Conservation (phyloP, 352 stramenopile genomes). For the Nannochloropsis limnetica region DNA sequence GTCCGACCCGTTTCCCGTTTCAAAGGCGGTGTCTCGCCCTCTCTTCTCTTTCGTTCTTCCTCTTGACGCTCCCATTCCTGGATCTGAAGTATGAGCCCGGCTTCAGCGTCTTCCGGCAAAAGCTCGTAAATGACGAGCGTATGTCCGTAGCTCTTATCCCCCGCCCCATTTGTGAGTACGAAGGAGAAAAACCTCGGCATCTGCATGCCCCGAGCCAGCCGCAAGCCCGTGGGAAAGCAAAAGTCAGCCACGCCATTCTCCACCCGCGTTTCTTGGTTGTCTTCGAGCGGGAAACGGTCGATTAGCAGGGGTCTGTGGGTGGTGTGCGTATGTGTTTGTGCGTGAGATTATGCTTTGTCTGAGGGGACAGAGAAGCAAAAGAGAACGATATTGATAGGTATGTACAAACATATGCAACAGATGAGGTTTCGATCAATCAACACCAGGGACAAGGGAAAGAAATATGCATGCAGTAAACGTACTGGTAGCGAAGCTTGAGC, state of each 20-base stretch:
- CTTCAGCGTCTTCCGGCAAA: not conserved
- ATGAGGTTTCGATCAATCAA: too few relatives aligned
- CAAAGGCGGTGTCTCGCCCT: not conserved
- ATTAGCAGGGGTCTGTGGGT: not conserved
- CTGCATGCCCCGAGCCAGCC: not conserved
- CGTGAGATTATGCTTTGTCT: not conserved
- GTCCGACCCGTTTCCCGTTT: conserved; percentile 6
- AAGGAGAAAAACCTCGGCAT: not conserved
- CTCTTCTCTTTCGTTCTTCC: not conserved
- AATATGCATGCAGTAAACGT: not conserved
- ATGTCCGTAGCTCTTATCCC: not conserved
- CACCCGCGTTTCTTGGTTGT: conserved; percentile 15
- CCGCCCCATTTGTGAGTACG: not conserved
- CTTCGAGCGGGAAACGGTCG: not conserved
- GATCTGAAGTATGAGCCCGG: not conserved
- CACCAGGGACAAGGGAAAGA: too few relatives aligned
- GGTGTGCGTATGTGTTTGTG: not conserved
- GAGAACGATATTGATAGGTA: too few relatives aligned
- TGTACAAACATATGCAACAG: not conserved
- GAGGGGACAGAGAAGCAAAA: too few relatives aligned
- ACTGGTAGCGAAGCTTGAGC: conserved; percentile 23
- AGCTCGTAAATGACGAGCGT: conserved; percentile 3
- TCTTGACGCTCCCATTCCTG: conserved; percentile 20
- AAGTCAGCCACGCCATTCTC: conserved; percentile 34
- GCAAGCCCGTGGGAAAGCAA: conserved; percentile 30